Evolutionary conservation across 495 filamentous ascomycete genomes (phyloP), one percentile per base, ranked within the genome.

Genomic region (Poronia punctata): DNA sequence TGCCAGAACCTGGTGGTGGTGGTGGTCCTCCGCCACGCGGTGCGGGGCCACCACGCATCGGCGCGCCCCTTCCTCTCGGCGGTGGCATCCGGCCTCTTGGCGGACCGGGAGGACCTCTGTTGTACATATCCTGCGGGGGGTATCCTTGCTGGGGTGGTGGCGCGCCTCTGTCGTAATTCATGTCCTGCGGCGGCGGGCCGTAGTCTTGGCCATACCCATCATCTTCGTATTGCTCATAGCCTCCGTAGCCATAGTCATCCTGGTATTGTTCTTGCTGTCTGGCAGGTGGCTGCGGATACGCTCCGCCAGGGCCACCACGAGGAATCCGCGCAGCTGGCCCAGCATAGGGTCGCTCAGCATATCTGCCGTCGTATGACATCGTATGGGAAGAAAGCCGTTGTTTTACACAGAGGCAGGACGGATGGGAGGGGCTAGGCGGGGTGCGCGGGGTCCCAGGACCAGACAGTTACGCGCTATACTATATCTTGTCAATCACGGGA

Each of bases 61-160:
- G 62, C 21, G 65, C 61, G 12, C 62, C 61, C 64, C 70, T 63
- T 39, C 59, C 60, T 24, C 54, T 50, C 22, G 58, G 61, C 44
- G 61, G 62, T n/a, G 62, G 56, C 19, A 38, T 59, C 12, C 65
- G 56, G 22, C 68, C 57, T 40, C 65, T 49, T 34, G 54, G 55
- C 32, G 67, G 66, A n/a, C 57, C 54, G 27, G 49, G 54, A 5
- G 56, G 53, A 15, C 60, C 62, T n/a, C 52, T 42, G n/a, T n/a
- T n/a, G 36, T 71, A 68, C 43, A 72, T 69, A 48, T 79, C 65
- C 33, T 71, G 74, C 11, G 68, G 68, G 0, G 60, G 65, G 48
- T 76, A 71, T 12, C 55, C 56, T 26, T 59, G 70, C 35, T 65
- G 66, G 10, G 73, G 71, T 19, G 72, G 66, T 29, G 64, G 64